Conservation (phyloP, 495 filamentous ascomycete genomes). For the Aspergillus conjunctus region DNA sequence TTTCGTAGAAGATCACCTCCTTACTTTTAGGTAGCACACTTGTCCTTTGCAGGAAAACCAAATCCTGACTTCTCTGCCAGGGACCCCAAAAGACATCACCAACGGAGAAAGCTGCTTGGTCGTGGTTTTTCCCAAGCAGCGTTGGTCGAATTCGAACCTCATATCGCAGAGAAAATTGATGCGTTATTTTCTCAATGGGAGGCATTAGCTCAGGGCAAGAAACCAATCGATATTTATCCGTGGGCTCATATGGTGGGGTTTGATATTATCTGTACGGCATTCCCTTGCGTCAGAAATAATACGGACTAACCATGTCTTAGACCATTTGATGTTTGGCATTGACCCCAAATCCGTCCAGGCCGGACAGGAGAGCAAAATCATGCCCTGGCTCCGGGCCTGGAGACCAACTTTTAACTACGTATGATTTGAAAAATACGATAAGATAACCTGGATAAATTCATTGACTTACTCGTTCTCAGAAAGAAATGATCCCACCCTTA, state of each 20-base stretch:
- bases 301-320: not conserved
- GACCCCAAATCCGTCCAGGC: not conserved
- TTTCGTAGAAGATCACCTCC: not conserved
- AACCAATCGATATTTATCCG: slow-evolving; percentile 1
- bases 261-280: not conserved
- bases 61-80: not conserved
- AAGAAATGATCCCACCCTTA: not conserved
- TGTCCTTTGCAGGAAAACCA: not conserved
- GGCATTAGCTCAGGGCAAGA: too few species aligned
- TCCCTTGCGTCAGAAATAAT: not conserved
- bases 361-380: not conserved
- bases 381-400: not conserved
- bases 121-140: slow-evolving; percentile 4
- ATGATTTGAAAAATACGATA: not conserved
- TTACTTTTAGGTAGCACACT: not conserved
- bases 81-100: not conserved
- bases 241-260: slow-evolving; percentile 2
- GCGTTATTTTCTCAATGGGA: not conserved
- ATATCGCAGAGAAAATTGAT: slow-evolving; percentile 1
- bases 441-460: too few species aligned
- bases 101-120: not conserved
- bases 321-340: slow-evolving; percentile 2
- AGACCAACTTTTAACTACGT: slow-evolving; percentile 3
- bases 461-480: too few species aligned
- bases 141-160: not conserved